Evolutionary conservation across 1,139 yeast species (phyloP).

Genomic region (Zygosaccharomyces sapae): DNA sequence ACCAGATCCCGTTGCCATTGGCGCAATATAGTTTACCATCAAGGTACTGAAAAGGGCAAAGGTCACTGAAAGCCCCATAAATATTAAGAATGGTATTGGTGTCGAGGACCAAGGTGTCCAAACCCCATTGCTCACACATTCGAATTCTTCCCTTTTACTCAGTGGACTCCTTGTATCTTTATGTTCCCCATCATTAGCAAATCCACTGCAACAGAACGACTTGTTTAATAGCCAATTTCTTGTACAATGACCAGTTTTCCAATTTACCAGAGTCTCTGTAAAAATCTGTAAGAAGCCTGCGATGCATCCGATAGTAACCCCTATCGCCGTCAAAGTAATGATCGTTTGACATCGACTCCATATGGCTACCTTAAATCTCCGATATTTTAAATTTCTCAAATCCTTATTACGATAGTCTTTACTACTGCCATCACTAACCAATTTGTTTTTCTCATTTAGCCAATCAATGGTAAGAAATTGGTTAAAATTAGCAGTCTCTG

Average conservation of each 20-base stretch:
- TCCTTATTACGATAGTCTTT: constrained; percentile 9
- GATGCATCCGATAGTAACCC: constrained; percentile 69
- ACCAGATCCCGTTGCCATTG: constrained; percentile 95
- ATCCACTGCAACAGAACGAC: constrained; percentile 80
- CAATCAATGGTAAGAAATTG: constrained; percentile 75
- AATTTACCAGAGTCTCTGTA: constrained; percentile 80
- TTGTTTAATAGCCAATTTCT: constrained; percentile 65
- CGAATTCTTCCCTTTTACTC: constrained; percentile 33
- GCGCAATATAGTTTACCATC: constrained; percentile 69
- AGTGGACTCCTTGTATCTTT: constrained; percentile 16
- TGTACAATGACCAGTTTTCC: constrained; percentile 74
- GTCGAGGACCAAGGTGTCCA: constrained; percentile 57
- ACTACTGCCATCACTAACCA: constrained; percentile 12
- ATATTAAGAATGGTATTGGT: constrained; percentile 53
- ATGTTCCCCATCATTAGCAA: constrained; percentile 36
- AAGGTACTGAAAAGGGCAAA: constrained; percentile 65
- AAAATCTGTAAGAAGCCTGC: constrained; percentile 79
- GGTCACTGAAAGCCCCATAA: constrained; percentile 53
- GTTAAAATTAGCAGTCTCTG: constrained; percentile 45
- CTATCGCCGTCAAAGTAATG: constrained; percentile 71
- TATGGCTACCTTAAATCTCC: constrained; percentile 33
- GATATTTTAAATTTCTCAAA: constrained; percentile 11
- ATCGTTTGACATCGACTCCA: constrained; percentile 59
- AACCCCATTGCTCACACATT: constrained; percentile 42
- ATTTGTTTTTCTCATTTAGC: constrained; percentile 61